Evolutionary conservation across 352 stramenopile species (phyloP).

Genomic region (Globisporangium camurandrum): DNA sequence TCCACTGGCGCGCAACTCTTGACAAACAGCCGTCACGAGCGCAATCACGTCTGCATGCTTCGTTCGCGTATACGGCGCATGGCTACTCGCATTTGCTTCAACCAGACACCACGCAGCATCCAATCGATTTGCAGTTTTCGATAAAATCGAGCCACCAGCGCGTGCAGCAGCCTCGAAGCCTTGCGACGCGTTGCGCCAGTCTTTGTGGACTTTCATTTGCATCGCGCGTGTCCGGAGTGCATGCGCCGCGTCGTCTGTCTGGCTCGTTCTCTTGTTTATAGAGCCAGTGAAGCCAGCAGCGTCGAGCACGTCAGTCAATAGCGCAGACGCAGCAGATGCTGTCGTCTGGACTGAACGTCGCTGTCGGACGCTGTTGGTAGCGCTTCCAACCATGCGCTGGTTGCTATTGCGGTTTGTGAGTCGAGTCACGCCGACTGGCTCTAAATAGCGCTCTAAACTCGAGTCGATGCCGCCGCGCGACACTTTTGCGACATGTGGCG

Average conservation of each 20-base stretch:
- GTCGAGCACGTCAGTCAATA: slow-evolving; percentile 9
- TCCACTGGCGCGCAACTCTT: slow-evolving; percentile 38
- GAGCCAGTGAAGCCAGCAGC: slow-evolving; percentile 2
- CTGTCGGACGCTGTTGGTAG: background rate
- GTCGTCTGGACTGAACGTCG: slow-evolving; percentile 1
- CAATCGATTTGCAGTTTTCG: slow-evolving; percentile 43
- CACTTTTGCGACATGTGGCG: slow-evolving; percentile 38
- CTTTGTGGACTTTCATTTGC: slow-evolving; percentile 61
- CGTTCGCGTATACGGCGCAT: no score
- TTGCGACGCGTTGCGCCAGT: slow-evolving; percentile 49
- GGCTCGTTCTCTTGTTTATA: background rate
- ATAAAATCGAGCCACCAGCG: slow-evolving; percentile 25
- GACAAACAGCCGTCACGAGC: no score
- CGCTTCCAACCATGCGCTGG: background rate
- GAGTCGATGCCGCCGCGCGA: slow-evolving; percentile 42
- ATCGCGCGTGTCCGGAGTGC: slow-evolving; percentile 51
- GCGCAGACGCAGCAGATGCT: background rate
- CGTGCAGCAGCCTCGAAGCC: slow-evolving; percentile 47
- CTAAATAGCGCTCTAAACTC: slow-evolving; percentile 39
- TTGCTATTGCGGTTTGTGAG: no score
- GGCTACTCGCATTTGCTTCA: no score
- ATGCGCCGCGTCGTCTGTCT: slow-evolving; percentile 29
- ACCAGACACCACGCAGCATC: slow-evolving; percentile 63
- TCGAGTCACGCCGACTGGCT: no score
- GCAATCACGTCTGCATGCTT: no score